Base-by-base conservation (phyloP, 2,329 filamentous ascomycete species). In the Cercospora sp. region DNA sequence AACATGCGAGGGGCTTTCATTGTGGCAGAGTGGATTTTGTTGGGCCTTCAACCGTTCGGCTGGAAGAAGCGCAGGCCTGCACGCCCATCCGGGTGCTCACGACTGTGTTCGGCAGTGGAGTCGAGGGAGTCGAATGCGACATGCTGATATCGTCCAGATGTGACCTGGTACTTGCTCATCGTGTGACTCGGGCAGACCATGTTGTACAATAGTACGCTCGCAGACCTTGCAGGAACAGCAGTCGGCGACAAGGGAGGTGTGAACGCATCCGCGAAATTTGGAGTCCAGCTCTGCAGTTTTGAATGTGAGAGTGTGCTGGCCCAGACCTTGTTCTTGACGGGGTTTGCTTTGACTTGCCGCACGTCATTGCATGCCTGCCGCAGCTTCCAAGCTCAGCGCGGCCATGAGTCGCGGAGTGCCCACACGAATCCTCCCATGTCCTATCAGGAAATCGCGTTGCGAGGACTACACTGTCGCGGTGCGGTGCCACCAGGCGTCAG, bases 291-390 rank as follows among this genome's bases (percentile, higher is more conserved):
- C 24, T 18, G 21, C 18, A 61, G 59, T 61, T 26, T 61, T 40
- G 34, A 61, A 45, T 12, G 32, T n/a, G 32, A 49, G 24, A n/a
- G 37, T 26, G 26, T 61, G 21, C 59, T n/a, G 37, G 37, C 59
- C 59, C 12, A 24, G 59, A 61, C 59, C 59, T 40, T 61, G 59
- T 61, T 26, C 8, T 32, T 4, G 37, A 43, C 59, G 59, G 21
- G 59, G 37, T 26, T 21, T 28, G 59, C 59, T 45, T 61, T 61
- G 59, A 61, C 59, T 12, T 18, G 24, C 16, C 21, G 24, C n/a
- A 43, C 59, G 59, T 61, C 59, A 61, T 61, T 26, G n/a, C 59
- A 45, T 61, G 34, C 59, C 28, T 61, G 37, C 59, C 24, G 37
- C 32, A 61, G 34, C 53, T 57, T 24, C 34, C 34, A 16, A 26